Base-by-base conservation (phyloP, 345 rosid genomes). In the Jatropha curcas region DNA sequence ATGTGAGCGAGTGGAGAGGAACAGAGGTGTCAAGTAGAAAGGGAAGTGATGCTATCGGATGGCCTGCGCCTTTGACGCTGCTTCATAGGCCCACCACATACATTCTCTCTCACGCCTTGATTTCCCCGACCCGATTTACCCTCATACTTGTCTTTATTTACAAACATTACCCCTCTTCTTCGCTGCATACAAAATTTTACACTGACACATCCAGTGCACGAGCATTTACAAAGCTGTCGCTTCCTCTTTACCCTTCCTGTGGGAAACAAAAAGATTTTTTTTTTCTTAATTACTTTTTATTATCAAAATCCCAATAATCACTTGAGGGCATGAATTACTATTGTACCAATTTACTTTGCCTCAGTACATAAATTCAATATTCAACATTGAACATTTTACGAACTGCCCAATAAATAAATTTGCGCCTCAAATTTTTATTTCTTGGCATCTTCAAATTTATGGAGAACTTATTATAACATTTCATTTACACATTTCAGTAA, bases 61-160 rank as follows among this genome's bases (percentile, higher is more conserved):
- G 60, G 61, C 50, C 72, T 53, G 62, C 72, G 72, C 46, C 72
- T 53, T 68, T 34, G 72, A 48, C 62, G 72, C 72, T 68, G 60
- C 61, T 24, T 12, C 33, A 7, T 52, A 35, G 72, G 61, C 72
- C 72, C 72, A 68, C 72, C 72, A 34, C 51, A 53, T 35, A 68
- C 72, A 68, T 35, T 68, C 71, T 20, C 67, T 61, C 59, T 50
- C 56, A 1, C 53, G 19, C 72, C 75, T 71, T 71, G 46, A 17
- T 64, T 61, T 37, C 60, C 67, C 22, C 79, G 27, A 59, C 57
- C 75, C 2, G 0, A 11, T 10, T 33, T 17, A 37, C 71, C 76
- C 74, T 57, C 8, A 6, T 13, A 24, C 30, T 51, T 62, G 16
- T 5, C 5, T 39, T 2, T 68, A 70, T 70, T 76, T 80, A 69